These are phyloP conservation scores for Rosa persica DNA, from an alignment of 306 rosid genomes.

Conservation along the genomic window DNA sequence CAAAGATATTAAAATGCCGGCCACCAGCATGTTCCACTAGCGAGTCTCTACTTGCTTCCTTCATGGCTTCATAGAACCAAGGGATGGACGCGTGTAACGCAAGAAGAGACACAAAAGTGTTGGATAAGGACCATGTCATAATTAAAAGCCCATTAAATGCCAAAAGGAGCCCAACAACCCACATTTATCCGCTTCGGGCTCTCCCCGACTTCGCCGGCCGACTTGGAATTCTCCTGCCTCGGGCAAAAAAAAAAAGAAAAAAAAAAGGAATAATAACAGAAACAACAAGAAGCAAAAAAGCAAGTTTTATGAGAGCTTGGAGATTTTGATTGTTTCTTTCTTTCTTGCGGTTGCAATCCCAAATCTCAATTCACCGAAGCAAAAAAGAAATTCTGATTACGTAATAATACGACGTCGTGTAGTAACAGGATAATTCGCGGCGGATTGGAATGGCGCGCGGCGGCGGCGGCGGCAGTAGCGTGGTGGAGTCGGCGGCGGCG, in stretches of 20 bases:
- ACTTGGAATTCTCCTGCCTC: background rate
- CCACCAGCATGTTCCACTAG: background rate
- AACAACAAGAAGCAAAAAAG: background rate
- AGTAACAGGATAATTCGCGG: background rate
- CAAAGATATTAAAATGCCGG: background rate
- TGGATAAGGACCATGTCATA: background rate
- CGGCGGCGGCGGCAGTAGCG: slow-evolving; percentile 28
- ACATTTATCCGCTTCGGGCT: background rate
- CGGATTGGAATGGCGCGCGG: slow-evolving; percentile 40
- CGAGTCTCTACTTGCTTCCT: background rate
- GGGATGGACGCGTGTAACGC: background rate
- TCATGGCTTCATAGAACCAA: background rate
- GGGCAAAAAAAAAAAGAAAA: no score
- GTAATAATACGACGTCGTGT: no score
- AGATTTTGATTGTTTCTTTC: background rate
- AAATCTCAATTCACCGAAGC: background rate
- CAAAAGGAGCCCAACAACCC: background rate
- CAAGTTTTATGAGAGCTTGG: background rate
- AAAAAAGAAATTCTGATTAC: no score
- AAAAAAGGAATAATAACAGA: background rate
- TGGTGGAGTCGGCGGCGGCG: slow-evolving; percentile 36
- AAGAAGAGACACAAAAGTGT: background rate
- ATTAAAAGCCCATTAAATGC: slow-evolving; percentile 10
- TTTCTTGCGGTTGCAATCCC: background rate
- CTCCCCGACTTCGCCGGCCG: slow-evolving; percentile 16